Evolutionary conservation across 148 eudicot species (phyloP).

Genomic region (Vaccinium vitisidaea): DNA sequence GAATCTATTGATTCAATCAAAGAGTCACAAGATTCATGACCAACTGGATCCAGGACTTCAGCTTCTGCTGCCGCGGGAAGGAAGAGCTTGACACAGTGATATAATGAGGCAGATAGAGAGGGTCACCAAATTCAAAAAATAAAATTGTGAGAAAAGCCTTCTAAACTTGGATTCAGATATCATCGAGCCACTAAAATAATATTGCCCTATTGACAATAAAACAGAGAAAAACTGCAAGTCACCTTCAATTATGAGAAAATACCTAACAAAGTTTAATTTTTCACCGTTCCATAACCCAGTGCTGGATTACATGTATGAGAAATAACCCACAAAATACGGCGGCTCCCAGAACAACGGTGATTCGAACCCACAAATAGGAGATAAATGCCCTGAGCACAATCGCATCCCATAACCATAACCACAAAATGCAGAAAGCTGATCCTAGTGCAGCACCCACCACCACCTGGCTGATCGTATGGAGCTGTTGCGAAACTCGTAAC

Average conservation of each 20-base stretch:
- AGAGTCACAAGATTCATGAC: not conserved
- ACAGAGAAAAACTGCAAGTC: not conserved
- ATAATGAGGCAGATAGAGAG: not conserved
- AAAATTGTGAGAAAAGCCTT: not conserved
- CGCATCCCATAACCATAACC: slow-evolving; percentile 79
- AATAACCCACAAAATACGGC: slow-evolving; percentile 38
- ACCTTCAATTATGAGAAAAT: not conserved
- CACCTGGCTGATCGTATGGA: slow-evolving; percentile 75
- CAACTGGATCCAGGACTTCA: slow-evolving; percentile 3
- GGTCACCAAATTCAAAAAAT: too few relatives aligned
- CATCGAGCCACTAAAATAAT: not conserved
- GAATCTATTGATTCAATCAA: not conserved
- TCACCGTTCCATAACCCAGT: slow-evolving; percentile 43
- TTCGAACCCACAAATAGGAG: slow-evolving; percentile 55
- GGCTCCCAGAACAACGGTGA: slow-evolving; percentile 45
- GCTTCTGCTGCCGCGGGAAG: not conserved
- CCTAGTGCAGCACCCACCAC: slow-evolving; percentile 71
- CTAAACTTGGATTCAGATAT: not conserved
- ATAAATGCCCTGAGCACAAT: slow-evolving; percentile 45
- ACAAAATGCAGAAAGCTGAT: slow-evolving; percentile 48
- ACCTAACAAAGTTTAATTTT: not conserved
- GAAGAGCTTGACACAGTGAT: not conserved
- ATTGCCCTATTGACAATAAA: not conserved
- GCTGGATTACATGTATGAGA: slow-evolving; percentile 33
- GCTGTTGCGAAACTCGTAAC: slow-evolving; percentile 69